Evolutionary conservation across 768 basidiomycete genomes (phyloP).

Genomic region (Fomitopsis pulvina): DNA sequence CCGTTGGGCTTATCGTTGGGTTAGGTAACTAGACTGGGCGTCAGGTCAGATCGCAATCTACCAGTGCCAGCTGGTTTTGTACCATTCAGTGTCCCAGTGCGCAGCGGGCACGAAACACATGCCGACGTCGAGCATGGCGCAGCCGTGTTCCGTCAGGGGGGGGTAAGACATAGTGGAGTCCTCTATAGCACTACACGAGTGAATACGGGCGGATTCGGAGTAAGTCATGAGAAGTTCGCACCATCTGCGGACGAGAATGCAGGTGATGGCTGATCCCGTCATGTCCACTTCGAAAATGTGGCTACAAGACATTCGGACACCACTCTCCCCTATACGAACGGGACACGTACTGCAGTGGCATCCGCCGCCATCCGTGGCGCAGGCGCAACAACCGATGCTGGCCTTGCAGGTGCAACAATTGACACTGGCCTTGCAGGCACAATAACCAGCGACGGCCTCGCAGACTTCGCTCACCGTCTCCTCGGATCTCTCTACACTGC

Average conservation of each 20-base stretch:
- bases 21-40: no score
- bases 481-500: not conserved
- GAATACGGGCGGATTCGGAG: not conserved
- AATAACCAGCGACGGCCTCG: no score
- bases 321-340: not conserved
- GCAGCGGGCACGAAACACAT: constrained; percentile 36
- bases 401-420: no score
- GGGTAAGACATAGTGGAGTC: constrained; percentile 23
- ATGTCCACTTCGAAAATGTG: constrained; percentile 2
- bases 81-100: constrained; percentile 38
- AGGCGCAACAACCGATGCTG: no score
- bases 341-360: not conserved
- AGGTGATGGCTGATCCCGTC: constrained; percentile 1
- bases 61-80: no score
- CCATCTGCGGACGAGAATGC: not conserved
- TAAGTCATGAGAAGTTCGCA: not conserved
- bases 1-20: no score
- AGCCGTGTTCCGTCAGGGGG: constrained; percentile 27
- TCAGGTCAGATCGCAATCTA: no score
- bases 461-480: not conserved
- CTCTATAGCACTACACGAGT: not conserved
- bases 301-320: not conserved
- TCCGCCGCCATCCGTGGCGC: not conserved
- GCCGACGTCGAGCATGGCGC: constrained; percentile 36
- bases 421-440: not conserved